Evolutionary conservation across 148 eudicot genomes (phyloP).

Genomic region (Heliosperma pusillum): DNA sequence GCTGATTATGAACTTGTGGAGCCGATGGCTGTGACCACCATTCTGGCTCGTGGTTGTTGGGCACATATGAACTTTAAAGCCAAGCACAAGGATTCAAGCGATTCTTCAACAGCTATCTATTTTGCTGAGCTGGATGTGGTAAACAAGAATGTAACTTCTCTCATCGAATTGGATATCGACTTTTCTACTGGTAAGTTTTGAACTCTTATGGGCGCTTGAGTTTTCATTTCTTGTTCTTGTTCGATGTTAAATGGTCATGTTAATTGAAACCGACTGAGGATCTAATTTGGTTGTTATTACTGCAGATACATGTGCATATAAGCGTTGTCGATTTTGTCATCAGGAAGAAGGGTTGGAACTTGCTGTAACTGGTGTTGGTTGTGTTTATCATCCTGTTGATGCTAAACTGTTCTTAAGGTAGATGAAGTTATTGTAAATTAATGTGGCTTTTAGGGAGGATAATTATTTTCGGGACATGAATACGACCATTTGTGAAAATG

Average conservation of each 20-base stretch:
- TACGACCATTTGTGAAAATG: too few species aligned
- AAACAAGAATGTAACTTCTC: not conserved
- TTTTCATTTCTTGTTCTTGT: too few species aligned
- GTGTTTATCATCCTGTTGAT: too few species aligned
- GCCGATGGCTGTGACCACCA: not conserved
- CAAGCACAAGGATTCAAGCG: not conserved
- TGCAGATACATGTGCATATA: too few species aligned
- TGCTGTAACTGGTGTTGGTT: too few species aligned
- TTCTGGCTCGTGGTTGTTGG: not conserved
- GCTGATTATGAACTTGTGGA: not conserved
- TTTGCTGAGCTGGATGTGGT: not conserved
- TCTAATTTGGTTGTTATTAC: not conserved
- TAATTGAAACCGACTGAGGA: not conserved
- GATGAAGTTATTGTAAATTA: too few species aligned
- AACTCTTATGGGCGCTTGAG: not conserved
- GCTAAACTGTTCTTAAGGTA: too few species aligned
- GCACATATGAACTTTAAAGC: slow-evolving; percentile 4
- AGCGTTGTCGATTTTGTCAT: too few species aligned
- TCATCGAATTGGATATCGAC: not conserved
- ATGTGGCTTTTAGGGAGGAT: too few species aligned
- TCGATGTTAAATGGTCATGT: too few species aligned
- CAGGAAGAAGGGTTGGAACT: too few species aligned
- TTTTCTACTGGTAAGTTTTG: not conserved
- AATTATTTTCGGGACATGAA: too few species aligned
- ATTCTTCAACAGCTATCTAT: not conserved